These are phyloP conservation scores for Gelatoporia subvermispora DNA, from an alignment of 768 basidiomycete species.

Conservation along the genomic window DNA sequence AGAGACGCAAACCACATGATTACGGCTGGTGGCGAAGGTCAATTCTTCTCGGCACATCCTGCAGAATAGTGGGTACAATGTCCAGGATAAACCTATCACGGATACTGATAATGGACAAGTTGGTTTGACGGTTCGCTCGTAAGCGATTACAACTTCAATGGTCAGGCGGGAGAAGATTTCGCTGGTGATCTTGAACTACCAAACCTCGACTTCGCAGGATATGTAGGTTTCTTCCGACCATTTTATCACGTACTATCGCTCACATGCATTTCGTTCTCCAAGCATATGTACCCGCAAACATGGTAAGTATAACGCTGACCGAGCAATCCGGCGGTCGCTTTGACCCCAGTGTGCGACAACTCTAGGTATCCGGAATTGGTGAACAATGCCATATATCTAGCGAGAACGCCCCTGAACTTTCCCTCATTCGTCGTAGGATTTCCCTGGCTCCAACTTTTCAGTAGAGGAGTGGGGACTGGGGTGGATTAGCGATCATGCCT, in stretches of 20 bases:
- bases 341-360: background rate
- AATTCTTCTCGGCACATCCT: conserved; percentile 45
- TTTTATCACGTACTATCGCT: background rate
- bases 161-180: conserved; percentile 56
- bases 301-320: too few relatives aligned
- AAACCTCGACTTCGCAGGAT: conserved; percentile 54
- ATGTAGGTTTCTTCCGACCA: conserved; percentile 32
- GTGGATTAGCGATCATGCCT: conserved; percentile 28
- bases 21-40: conserved; percentile 54
- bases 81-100: background rate
- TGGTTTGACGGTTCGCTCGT: conserved; percentile 40
- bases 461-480: conserved; percentile 28
- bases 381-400: background rate
- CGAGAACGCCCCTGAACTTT: background rate
- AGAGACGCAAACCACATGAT: conserved; percentile 52
- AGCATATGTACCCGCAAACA: conserved; percentile 21
- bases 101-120: conserved; percentile 7
- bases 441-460: conserved; percentile 45
- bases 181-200: conserved; percentile 40
- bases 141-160: conserved; percentile 54
- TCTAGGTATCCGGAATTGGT: conserved; percentile 27
- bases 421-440: conserved; percentile 27
- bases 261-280: background rate
- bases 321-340: background rate
- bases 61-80: conserved; percentile 25